phyloP scores from a whole-genome alignment of 495 filamentous ascomycete species.

The Lepraria neglecta region DNA sequence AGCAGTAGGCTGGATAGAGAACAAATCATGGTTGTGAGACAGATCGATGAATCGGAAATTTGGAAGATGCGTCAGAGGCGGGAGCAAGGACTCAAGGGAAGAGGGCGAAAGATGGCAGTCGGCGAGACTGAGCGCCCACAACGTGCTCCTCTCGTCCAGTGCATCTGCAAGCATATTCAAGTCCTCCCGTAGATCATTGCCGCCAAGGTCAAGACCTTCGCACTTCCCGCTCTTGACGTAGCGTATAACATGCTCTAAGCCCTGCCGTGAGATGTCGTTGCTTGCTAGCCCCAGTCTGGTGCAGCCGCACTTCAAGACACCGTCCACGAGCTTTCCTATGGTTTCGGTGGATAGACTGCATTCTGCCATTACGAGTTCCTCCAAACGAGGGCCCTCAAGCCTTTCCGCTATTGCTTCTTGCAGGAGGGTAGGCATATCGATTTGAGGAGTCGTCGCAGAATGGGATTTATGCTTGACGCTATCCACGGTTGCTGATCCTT shows the following conservation, averaged over 20 bases:
- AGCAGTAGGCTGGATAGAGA: slow-evolving; percentile 66
- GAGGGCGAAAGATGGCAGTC: slow-evolving; percentile 73
- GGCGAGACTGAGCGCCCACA: slow-evolving; percentile 80
- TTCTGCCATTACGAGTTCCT: slow-evolving; percentile 77
- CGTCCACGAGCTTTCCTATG: slow-evolving; percentile 68
- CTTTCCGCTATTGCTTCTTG: slow-evolving; percentile 69
- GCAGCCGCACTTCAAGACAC: slow-evolving; percentile 64
- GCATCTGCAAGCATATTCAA: slow-evolving; percentile 60
- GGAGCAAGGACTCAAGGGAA: slow-evolving; percentile 68
- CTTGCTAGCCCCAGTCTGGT: slow-evolving; percentile 74
- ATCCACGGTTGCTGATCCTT: slow-evolving; percentile 30
- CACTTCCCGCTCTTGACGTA: slow-evolving; percentile 70
- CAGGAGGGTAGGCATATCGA: slow-evolving; percentile 55
- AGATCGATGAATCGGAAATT: slow-evolving; percentile 85
- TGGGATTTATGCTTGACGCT: slow-evolving; percentile 20
- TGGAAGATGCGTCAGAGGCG: slow-evolving; percentile 61
- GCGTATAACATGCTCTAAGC: slow-evolving; percentile 65
- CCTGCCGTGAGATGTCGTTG: slow-evolving; percentile 66
- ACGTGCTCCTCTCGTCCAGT: slow-evolving; percentile 53
- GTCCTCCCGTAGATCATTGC: slow-evolving; percentile 71
- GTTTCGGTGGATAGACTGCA: slow-evolving; percentile 64
- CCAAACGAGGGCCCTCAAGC: slow-evolving; percentile 65
- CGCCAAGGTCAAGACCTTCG: slow-evolving; percentile 87
- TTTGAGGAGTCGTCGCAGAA: slow-evolving; percentile 17
- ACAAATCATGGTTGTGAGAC: slow-evolving; percentile 79